Evolutionary conservation across 2,329 filamentous ascomycete species (phyloP), one percentile per base, ranked within the genome.

Genomic region (Paecilomyces sp.): DNA sequence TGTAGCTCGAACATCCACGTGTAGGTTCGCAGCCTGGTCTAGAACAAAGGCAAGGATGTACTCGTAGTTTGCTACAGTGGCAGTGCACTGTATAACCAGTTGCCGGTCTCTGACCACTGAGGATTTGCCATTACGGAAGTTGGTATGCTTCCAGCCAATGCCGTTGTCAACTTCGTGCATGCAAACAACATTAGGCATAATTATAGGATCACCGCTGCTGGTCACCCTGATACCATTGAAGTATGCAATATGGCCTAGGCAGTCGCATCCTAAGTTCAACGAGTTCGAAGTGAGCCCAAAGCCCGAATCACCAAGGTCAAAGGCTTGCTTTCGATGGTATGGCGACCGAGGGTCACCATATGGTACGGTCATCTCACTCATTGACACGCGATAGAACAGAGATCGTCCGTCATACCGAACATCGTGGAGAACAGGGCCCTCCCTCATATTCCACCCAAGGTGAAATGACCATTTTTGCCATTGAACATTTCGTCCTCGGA

Each of bases 31-130:
- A 2, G 87, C 86, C 69, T 89, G 87, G 70, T 88, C 88, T 76
- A 90, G 88, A 56, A 86, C 83, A 73, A 87, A 90, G 2, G 86
- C 86, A 36, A 90, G 80, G 65, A 90, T 88, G 68, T 90, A 90
- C 68, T 89, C 87, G 72, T 89, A 89, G 73, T 89, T 89, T 9
- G 85, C 81, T 3, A 89, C 85, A 0, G 86, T 89, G 73, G 88
- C 88, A 70, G 89, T 89, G 66, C 83, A 84, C 68, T 89, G 87
- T 4, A 90, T 70, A 0, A 89, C 86, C 3, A 89, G 74, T 68
- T 89, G 85, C 25, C 87, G 80, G 63, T 83, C 85, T 18, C 87
- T 82, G 18, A 83, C 82, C 3, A 88, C 80, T 0, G 84, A 85
- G 1, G 87, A 85, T 9, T 85, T 79, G 0, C 82, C 83, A 3